Percentiles rank a stretch among this genome's conserved stretches.
These are phyloP conservation scores for Dovyalis caffra DNA, from an alignment of 345 rosid species.

Conservation along the genomic window DNA sequence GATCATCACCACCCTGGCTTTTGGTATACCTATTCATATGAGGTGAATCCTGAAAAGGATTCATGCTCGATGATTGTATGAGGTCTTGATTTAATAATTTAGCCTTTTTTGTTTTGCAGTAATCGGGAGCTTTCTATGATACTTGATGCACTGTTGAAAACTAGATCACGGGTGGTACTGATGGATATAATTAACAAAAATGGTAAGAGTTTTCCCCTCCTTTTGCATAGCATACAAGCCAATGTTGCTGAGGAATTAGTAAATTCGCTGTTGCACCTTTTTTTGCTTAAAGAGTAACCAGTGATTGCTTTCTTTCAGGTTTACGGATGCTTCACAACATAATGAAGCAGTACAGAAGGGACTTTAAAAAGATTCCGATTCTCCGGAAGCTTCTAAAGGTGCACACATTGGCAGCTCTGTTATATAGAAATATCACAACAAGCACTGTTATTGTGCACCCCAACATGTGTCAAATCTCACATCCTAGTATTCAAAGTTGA, in stretches of 20 bases:
- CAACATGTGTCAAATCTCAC: background rate
- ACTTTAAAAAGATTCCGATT: constrained; percentile 93
- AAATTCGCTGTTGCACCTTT: constrained; percentile 2
- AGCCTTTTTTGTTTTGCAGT: constrained; percentile 50
- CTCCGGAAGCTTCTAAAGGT: constrained; percentile 98
- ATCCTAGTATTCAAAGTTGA: background rate
- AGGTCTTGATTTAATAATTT: constrained; percentile 16
- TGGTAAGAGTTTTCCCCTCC: constrained; percentile 45
- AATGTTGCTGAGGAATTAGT: constrained; percentile 2
- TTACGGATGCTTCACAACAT: constrained; percentile 96
- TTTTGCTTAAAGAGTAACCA: constrained; percentile 18
- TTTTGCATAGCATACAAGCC: constrained; percentile 6
- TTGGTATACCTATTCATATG: background rate
- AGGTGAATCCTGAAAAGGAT: background rate
- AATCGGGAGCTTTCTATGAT: constrained; percentile 99
- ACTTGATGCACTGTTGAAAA: constrained; percentile 96
- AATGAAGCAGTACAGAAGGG: constrained; percentile 80
- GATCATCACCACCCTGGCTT: background rate
- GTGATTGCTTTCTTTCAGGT: constrained; percentile 49
- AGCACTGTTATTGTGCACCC: background rate
- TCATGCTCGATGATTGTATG: background rate
- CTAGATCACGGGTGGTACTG: constrained; percentile 80
- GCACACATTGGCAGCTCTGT: constrained; percentile 14
- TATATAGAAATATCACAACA: background rate
- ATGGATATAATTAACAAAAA: constrained; percentile 84